Evolutionary conservation across 805 yeast genomes (phyloP).

Genomic region (Jamesozyma gamospora): DNA sequence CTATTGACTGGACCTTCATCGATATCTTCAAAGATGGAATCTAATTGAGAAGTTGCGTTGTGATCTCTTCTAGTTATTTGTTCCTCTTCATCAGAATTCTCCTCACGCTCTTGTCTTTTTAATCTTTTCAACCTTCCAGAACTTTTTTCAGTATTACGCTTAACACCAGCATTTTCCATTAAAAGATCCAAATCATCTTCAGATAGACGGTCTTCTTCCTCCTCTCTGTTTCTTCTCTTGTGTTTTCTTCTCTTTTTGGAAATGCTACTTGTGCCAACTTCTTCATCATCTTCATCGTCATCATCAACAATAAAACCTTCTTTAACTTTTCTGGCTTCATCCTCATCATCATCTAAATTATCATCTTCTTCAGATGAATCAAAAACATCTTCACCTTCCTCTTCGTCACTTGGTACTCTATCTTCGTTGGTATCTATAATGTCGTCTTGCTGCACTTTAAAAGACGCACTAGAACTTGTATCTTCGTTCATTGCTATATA

Average conservation of each 20-base stretch:
- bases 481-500: conserved; percentile 3
- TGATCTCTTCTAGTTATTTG: conserved; percentile 12
- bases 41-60: conserved; percentile 22
- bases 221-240: conserved; percentile 34
- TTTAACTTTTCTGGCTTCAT: conserved; percentile 70
- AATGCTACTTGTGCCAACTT: conserved; percentile 19
- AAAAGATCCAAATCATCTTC: conserved; percentile 91
- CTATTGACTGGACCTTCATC: conserved; percentile 18
- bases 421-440: conserved; percentile 28
- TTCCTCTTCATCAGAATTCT: conserved; percentile 27
- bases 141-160: conserved; percentile 33
- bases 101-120: conserved; percentile 55
- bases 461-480: not conserved
- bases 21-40: conserved; percentile 36
- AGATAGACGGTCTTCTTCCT: conserved; percentile 61
- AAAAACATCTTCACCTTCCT: conserved; percentile 39
- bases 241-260: conserved; percentile 30
- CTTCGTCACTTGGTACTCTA: conserved; percentile 32
- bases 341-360: conserved; percentile 78
- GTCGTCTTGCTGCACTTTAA: conserved; percentile 21
- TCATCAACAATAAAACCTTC: conserved; percentile 94
- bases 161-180: conserved; percentile 83
- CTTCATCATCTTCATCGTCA: conserved; percentile 58
- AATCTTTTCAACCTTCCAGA: conserved; percentile 60
- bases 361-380: conserved; percentile 89